These are phyloP conservation scores for Knoxia roxburghii DNA, from an alignment of 257 asterid genomes.

Conservation along the genomic window DNA sequence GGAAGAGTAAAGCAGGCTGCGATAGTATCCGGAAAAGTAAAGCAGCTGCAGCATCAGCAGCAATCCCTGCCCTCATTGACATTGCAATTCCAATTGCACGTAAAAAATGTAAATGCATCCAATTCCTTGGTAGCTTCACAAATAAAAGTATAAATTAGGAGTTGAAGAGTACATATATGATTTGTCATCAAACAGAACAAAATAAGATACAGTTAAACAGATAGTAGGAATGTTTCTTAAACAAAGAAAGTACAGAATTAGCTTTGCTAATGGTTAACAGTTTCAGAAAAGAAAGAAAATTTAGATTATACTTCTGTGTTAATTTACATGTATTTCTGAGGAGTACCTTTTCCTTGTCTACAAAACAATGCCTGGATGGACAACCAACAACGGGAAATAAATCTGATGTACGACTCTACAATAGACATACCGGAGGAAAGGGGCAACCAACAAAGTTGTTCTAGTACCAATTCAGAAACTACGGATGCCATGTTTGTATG, in stretches of 20 bases:
- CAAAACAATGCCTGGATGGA: background rate
- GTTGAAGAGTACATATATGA: conserved; percentile 4
- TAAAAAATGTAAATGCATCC: conserved; percentile 99
- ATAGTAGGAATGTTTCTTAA: too few species aligned
- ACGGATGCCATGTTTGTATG: conserved; percentile 2
- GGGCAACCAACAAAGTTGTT: background rate
- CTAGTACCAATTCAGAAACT: background rate
- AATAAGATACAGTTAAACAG: background rate
- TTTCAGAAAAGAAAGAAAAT: background rate
- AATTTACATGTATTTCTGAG: too few species aligned
- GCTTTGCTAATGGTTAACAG: too few species aligned
- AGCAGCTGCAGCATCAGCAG: conserved; percentile 99
- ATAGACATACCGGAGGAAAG: background rate
- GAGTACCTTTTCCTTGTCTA: background rate
- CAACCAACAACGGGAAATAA: background rate
- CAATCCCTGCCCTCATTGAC: conserved; percentile 98
- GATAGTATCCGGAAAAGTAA: conserved; percentile 93
- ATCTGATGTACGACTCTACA: background rate
- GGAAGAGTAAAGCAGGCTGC: conserved; percentile 95
- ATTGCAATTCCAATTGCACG: conserved; percentile 97
- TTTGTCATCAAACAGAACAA: background rate
- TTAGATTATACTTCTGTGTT: background rate
- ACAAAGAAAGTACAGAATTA: too few species aligned
- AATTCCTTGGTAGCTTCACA: conserved; percentile 90
- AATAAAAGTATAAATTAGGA: conserved; percentile 27